A percentile compares a stretch with the other conserved stretches of the same genome.
phyloP scores from a whole-genome alignment of 2,329 filamentous ascomycete species.

The Xylariaceae sp. region DNA sequence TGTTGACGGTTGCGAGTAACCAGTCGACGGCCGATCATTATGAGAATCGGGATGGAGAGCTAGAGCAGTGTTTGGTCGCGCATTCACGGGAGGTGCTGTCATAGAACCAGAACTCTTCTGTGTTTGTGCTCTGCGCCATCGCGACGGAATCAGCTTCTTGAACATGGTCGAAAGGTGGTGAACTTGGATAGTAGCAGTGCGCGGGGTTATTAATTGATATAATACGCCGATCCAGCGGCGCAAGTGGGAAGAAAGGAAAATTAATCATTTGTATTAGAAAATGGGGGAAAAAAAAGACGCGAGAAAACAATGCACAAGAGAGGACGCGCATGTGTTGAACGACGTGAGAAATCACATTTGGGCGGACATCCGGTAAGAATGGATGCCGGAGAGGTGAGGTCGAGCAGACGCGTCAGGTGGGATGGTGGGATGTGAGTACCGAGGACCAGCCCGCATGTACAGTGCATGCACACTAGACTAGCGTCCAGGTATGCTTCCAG shows the following conservation, averaged over 20 bases:
- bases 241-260: background rate
- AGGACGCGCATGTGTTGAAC: too few relatives aligned
- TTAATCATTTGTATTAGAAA: background rate
- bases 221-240: background rate
- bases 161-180: background rate
- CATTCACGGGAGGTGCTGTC: conserved; percentile 29
- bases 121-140: conserved; percentile 19
- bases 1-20: conserved; percentile 53
- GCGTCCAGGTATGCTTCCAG: too few relatives aligned
- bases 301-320: too few relatives aligned
- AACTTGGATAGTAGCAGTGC: conserved; percentile 1
- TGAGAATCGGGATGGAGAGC: conserved; percentile 32
- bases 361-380: too few relatives aligned
- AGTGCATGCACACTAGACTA: too few relatives aligned
- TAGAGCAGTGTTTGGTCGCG: conserved; percentile 35
- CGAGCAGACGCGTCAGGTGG: too few relatives aligned
- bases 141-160: conserved; percentile 27
- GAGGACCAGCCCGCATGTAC: too few relatives aligned
- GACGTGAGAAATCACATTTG: too few relatives aligned
- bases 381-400: too few relatives aligned
- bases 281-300: conserved; percentile 1
- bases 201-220: conserved; percentile 1
- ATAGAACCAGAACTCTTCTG: conserved; percentile 28
- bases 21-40: conserved; percentile 46
- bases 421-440: too few relatives aligned